Percentiles rank a stretch among this genome's conserved stretches.
phyloP scores from a whole-genome alignment of 2,329 filamentous ascomycete genomes.

The Fusarium nodosum region DNA sequence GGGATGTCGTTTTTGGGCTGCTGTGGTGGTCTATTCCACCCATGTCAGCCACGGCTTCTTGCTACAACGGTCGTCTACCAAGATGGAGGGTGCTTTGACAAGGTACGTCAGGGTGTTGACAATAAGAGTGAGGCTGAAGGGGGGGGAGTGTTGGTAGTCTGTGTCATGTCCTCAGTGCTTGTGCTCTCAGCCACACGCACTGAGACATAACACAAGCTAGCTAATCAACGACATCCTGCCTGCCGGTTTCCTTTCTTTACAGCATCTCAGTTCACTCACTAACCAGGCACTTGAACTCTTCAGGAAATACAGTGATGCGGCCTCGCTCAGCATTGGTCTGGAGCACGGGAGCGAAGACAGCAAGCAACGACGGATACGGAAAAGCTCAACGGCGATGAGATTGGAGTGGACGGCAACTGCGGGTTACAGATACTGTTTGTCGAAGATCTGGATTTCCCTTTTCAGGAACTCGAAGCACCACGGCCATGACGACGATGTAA shows the following conservation, averaged over 20 bases:
- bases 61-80: conserved; percentile 8
- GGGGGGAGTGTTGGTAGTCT: background rate
- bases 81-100: background rate
- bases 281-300: conserved; percentile 14
- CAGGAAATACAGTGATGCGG: background rate
- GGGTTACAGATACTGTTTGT: conserved; percentile 38
- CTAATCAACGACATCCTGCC: background rate
- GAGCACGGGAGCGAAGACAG: conserved; percentile 9
- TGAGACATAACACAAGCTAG: background rate
- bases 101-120: background rate
- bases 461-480: background rate
- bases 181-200: conserved; percentile 1
- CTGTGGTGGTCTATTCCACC: conserved; percentile 7
- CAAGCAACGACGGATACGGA: conserved; percentile 16
- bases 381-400: conserved; percentile 29
- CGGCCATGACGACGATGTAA: background rate
- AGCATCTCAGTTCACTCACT: background rate
- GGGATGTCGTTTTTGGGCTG: conserved; percentile 2
- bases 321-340: background rate
- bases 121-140: background rate
- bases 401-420: conserved; percentile 29
- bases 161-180: background rate
- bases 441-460: conserved; percentile 8
- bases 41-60: background rate
- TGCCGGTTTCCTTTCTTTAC: background rate